Evolutionary conservation across 768 basidiomycete species (phyloP), one percentile per base, ranked within the genome.

Genomic region (Pilatotrama ljubarskyi): DNA sequence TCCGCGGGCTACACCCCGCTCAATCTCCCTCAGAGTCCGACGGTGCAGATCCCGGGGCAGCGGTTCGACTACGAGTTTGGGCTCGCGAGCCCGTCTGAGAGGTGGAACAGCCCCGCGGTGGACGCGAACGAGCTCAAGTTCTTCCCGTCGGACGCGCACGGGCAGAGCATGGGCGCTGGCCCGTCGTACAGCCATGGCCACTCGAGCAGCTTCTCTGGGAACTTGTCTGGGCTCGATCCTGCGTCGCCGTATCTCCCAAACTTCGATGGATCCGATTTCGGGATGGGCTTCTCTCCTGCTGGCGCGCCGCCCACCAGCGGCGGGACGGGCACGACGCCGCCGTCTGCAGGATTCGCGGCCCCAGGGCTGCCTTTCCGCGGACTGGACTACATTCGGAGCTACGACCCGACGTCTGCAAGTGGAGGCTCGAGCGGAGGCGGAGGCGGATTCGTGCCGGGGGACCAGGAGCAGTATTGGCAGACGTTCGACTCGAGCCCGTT

Each of bases 341-440:
- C 63, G 36, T 64, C 63, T 5, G 61, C 81, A 60, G 69, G 66
- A 4, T 91, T 91, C 70, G 77, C 86, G 62, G 84, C 84, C 9
- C 79, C 85, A 22, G 90, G 90, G 38, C 77, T 93, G n/a, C 92
- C 91, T 0, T 94, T 93, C 78, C 81, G 84, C 29, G 92, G 91
- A 10, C 78, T 93, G 32, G 92, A 94, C 66, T 94, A 84, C 66
- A 87, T 94, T 68, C 84, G 88, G 66, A 92, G 91, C 67, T 92
- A 88, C 69, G 79, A 78, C 64, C 80, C 84, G 51, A 80, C 58
- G 14, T 29, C 50, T n/a, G 55, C 52, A 1, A 54, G 63, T 25
- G 51, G 47, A 6, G 49, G 48, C 15, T 44, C 51, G 29, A 38
- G 57, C 22, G 40, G 17, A 4, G 24, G 46, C 1, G 25, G 5